These are phyloP conservation scores for Neurospora terricola DNA, from an alignment of 495 filamentous ascomycete genomes.

Conservation along the genomic window DNA sequence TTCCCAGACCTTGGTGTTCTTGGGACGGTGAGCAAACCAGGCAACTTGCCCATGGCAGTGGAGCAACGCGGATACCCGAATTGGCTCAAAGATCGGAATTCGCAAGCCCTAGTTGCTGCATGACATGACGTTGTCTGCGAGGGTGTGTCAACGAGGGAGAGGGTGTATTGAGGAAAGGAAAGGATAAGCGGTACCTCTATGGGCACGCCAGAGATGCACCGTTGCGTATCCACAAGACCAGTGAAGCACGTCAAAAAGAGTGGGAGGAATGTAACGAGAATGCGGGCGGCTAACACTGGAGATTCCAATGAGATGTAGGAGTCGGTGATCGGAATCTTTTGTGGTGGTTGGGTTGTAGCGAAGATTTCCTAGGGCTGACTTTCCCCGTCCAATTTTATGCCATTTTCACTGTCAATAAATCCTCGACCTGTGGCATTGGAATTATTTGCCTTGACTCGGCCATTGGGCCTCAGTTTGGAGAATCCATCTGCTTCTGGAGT, in stretches of 20 bases:
- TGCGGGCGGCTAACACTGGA: neutral
- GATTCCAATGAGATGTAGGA: neutral
- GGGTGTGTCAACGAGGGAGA: slow-evolving; percentile 5
- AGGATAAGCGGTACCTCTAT: neutral
- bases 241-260: neutral
- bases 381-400: neutral
- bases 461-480: neutral
- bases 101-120: slow-evolving; percentile 11
- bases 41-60: slow-evolving; percentile 10
- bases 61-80: slow-evolving; percentile 11
- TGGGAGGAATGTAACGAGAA: neutral
- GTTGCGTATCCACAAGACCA: neutral
- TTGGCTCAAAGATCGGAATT: slow-evolving; percentile 3
- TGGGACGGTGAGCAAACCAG: slow-evolving; percentile 5
- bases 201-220: neutral
- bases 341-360: neutral
- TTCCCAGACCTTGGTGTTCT: neutral
- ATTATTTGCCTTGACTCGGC: neutral
- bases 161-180: slow-evolving; percentile 8
- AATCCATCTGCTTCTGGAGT: neutral
- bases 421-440: neutral
- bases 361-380: neutral
- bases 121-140: slow-evolving; percentile 17
- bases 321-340: neutral
- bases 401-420: neutral